Percentiles rank a stretch among this genome's conserved stretches.
Evolutionary conservation across 106 monocot species (phyloP).

Genomic region (Apostasia shenzhenica): DNA sequence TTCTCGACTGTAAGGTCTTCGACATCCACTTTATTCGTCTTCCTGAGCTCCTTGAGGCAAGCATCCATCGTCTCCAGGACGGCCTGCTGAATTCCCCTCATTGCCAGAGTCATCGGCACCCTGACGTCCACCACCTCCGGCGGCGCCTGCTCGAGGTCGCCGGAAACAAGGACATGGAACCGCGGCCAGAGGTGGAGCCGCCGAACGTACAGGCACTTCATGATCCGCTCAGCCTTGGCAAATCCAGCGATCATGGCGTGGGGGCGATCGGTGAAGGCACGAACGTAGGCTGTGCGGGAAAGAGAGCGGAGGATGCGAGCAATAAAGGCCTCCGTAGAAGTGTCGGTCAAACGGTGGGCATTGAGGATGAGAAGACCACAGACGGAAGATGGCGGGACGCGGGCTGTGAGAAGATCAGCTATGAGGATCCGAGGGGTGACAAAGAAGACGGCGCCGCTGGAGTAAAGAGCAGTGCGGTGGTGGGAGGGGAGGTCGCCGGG

Average conservation of each 20-base stretch:
- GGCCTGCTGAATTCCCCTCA: constrained; percentile 78
- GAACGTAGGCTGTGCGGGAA: constrained; percentile 27
- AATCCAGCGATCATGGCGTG: constrained; percentile 75
- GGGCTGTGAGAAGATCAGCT: constrained; percentile 30
- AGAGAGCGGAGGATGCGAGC: constrained; percentile 48
- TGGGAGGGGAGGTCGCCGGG: constrained; percentile 58
- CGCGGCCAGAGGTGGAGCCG: constrained; percentile 86
- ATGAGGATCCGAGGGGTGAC: constrained; percentile 35
- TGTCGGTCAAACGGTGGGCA: constrained; percentile 74
- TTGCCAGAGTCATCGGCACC: constrained; percentile 66
- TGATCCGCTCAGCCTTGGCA: constrained; percentile 77
- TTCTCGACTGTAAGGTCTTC: constrained; percentile 94
- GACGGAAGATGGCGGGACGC: constrained; percentile 19
- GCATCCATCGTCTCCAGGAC: constrained; percentile 88
- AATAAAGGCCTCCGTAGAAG: constrained; percentile 80
- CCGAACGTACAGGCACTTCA: constrained; percentile 73
- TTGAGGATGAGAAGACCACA: constrained; percentile 51
- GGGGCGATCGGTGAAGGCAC: constrained; percentile 77
- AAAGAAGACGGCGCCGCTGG: constrained; percentile 39
- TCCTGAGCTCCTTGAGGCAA: constrained; percentile 87
- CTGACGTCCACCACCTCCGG: constrained; percentile 86
- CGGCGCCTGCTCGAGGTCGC: constrained; percentile 64
- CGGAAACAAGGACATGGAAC: constrained; percentile 76
- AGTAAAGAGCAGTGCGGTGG: constrained; percentile 55
- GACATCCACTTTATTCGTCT: constrained; percentile 94